A percentile compares a stretch with the other conserved stretches of the same genome.
Conservation (phyloP, 176 grass and related monocot species). For the Juncus effusus region DNA sequence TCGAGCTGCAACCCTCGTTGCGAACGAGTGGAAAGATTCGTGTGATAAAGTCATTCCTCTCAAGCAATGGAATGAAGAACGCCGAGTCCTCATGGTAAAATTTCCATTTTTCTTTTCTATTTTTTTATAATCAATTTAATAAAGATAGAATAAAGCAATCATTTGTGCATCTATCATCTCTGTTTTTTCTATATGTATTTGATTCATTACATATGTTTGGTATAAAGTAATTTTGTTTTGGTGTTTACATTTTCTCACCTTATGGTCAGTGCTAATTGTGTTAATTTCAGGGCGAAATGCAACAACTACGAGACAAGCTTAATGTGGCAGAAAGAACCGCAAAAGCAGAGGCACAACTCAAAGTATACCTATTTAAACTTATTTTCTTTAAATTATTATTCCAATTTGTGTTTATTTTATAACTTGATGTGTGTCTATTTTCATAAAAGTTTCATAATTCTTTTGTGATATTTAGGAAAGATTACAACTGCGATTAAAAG, state of each 20-base stretch:
- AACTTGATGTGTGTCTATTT: background rate
- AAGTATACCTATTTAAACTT: slow-evolving; percentile 37
- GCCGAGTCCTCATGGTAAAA: slow-evolving; percentile 76
- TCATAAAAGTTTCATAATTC: background rate
- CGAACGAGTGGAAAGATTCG: slow-evolving; percentile 96
- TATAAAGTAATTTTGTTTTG: too few relatives aligned
- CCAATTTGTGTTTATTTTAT: background rate
- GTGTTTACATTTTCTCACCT: too few relatives aligned
- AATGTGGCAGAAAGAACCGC: slow-evolving; percentile 70
- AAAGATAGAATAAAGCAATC: background rate
- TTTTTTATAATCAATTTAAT: background rate
- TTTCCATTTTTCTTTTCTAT: slow-evolving; percentile 5
- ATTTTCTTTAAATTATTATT: background rate
- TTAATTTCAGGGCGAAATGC: slow-evolving; percentile 67
- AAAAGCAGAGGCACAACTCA: slow-evolving; percentile 76
- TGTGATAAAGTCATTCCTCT: slow-evolving; percentile 98
- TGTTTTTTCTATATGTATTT: too few relatives aligned
- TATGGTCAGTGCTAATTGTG: too few relatives aligned
- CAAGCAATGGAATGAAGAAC: slow-evolving; percentile 95
- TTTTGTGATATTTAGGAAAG: slow-evolving; percentile 58
- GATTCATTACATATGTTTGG: too few relatives aligned
- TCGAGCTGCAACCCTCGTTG: slow-evolving; percentile 78
- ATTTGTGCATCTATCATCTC: too few relatives aligned
- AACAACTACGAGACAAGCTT: slow-evolving; percentile 92
- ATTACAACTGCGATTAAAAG: slow-evolving; percentile 74